Evolutionary conservation across 805 yeast species (phyloP).

Genomic region (Yarrowia divulgata): DNA sequence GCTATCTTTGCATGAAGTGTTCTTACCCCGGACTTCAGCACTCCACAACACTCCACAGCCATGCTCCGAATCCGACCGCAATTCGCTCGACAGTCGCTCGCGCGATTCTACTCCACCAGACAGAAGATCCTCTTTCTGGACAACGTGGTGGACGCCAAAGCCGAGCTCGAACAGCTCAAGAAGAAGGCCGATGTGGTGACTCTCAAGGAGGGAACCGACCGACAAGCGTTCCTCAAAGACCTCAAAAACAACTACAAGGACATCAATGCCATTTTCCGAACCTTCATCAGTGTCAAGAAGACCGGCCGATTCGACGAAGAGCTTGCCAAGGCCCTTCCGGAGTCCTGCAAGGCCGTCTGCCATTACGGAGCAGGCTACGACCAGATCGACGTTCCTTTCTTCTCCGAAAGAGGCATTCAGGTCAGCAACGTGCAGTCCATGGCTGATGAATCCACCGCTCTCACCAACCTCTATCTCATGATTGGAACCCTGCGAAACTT

Average conservation of each 20-base stretch:
- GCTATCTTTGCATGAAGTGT: no score
- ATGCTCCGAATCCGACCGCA: conserved; percentile 24
- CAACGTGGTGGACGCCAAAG: conserved; percentile 62
- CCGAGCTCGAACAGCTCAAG: conserved; percentile 68
- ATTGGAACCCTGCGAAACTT: conserved; percentile 62
- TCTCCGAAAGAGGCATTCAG: conserved; percentile 55
- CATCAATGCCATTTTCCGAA: conserved; percentile 54
- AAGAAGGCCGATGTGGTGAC: conserved; percentile 57
- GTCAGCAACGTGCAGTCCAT: conserved; percentile 62
- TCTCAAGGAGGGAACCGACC: conserved; percentile 23
- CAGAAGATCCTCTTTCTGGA: conserved; percentile 75
- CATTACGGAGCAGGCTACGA: conserved; percentile 69
- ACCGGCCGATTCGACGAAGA: conserved; percentile 58
- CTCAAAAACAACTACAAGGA: conserved; percentile 49
- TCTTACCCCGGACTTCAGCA: neutral
- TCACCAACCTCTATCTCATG: conserved; percentile 60
- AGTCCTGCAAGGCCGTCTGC: conserved; percentile 55
- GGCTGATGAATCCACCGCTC: conserved; percentile 65
- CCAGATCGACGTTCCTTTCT: conserved; percentile 56
- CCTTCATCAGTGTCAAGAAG: conserved; percentile 52
- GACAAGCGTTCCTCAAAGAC: conserved; percentile 39
- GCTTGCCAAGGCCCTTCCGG: conserved; percentile 52
- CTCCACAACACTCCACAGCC: neutral
- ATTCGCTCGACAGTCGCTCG: conserved; percentile 8
- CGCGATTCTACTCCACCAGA: conserved; percentile 45